Conservation (phyloP, 495 filamentous ascomycete genomes). For the Penicillium pancosmium region DNA sequence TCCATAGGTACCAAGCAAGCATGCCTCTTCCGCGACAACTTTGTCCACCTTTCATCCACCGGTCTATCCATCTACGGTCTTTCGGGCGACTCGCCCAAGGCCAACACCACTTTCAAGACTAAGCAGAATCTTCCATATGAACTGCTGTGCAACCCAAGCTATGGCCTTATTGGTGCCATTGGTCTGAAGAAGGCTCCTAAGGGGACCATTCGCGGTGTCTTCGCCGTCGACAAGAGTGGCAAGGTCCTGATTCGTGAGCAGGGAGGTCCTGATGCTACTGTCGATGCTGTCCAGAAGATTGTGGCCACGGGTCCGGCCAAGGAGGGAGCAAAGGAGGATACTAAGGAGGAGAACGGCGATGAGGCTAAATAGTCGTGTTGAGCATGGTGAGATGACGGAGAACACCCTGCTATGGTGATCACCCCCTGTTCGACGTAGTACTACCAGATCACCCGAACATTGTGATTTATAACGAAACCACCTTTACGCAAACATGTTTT, state of each 20-base stretch:
- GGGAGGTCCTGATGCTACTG: slow-evolving; percentile 53
- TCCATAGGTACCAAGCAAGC: slow-evolving; percentile 82
- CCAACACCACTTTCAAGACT: slow-evolving; percentile 86
- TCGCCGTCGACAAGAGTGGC: slow-evolving; percentile 76
- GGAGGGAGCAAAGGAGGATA: slow-evolving; percentile 8
- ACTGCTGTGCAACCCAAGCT: slow-evolving; percentile 79
- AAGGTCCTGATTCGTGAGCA: slow-evolving; percentile 44
- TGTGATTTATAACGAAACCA: background rate
- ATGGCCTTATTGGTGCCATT: slow-evolving; percentile 72
- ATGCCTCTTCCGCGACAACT: slow-evolving; percentile 86
- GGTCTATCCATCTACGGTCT: slow-evolving; percentile 89
- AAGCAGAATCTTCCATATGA: slow-evolving; percentile 89
- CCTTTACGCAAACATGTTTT: background rate
- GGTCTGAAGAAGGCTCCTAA: slow-evolving; percentile 74
- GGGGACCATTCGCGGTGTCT: slow-evolving; percentile 83
- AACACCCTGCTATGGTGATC: background rate
- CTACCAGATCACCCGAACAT: background rate
- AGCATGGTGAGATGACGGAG: background rate
- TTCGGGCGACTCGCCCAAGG: slow-evolving; percentile 80
- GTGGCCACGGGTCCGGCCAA: slow-evolving; percentile 19
- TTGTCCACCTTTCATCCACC: slow-evolving; percentile 72
- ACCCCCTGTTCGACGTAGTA: background rate
- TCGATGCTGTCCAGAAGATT: slow-evolving; percentile 47
- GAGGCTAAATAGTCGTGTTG: slow-evolving; percentile 9
- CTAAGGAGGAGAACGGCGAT: slow-evolving; percentile 6